Conservation (phyloP, 352 stramenopile genomes). For the Albugo candida region DNA sequence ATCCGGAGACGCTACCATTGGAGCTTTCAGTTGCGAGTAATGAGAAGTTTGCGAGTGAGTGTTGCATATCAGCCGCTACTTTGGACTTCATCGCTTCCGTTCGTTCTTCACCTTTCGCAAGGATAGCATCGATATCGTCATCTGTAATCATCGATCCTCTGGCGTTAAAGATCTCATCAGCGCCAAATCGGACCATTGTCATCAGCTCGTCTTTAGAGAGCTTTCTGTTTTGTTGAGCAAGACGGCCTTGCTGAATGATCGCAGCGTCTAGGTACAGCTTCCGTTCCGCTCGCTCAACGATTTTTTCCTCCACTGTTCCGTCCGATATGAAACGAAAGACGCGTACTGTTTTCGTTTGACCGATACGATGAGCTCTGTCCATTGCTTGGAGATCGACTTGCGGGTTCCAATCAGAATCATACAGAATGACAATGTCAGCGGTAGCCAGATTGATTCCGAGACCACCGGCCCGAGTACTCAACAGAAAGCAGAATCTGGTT, state of each 20-base stretch:
- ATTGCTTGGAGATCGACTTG: constrained; percentile 97
- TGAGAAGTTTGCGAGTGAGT: constrained; percentile 93
- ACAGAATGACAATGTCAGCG: constrained; percentile 97
- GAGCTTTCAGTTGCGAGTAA: constrained; percentile 73
- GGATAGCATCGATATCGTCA: constrained; percentile 84
- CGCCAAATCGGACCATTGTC: constrained; percentile 87
- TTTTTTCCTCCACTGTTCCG: constrained; percentile 97
- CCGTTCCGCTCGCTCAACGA: constrained; percentile 92
- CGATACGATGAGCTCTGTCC: constrained; percentile 95
- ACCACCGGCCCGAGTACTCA: constrained; percentile 91
- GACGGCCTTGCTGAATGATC: constrained; percentile 96
- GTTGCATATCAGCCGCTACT: constrained; percentile 82
- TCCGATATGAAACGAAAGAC: constrained; percentile 98
- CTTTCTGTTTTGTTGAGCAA: constrained; percentile 85
- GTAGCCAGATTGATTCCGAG: constrained; percentile 98
- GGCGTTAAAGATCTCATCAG: constrained; percentile 79
- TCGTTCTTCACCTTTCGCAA: constrained; percentile 80
- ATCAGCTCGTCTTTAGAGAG: constrained; percentile 95
- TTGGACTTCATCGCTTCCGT: constrained; percentile 78
- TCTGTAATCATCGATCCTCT: constrained; percentile 81
- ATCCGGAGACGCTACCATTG: constrained; percentile 38
- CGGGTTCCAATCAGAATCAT: constrained; percentile 97
- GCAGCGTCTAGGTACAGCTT: constrained; percentile 98
- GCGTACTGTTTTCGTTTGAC: constrained; percentile 95
- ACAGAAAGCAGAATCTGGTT: constrained; percentile 94